These are phyloP conservation scores for Hericium rajendrae DNA, from an alignment of 768 basidiomycete species.

Conservation along the genomic window DNA sequence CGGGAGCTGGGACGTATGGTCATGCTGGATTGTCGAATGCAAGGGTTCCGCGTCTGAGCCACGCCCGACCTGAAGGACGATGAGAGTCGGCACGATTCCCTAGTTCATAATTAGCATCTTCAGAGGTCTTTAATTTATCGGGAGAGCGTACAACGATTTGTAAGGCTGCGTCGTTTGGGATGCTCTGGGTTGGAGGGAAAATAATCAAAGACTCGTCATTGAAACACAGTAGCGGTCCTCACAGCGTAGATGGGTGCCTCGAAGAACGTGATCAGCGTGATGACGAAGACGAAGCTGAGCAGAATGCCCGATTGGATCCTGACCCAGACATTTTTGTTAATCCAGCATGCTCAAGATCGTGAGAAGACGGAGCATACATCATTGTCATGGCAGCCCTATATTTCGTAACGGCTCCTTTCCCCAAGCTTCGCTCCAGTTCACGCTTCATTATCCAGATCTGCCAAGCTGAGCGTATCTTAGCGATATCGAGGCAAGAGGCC, in stretches of 20 bases:
- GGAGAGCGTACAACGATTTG: neutral
- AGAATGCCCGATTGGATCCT: neutral
- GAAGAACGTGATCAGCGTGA: neutral
- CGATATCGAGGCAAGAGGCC: too few species aligned
- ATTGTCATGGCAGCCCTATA: neutral
- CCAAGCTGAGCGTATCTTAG: neutral
- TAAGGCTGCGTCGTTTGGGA: neutral
- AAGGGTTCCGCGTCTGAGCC: neutral
- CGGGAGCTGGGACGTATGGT: too few species aligned
- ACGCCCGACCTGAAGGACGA: neutral
- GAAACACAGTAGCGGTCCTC: neutral
- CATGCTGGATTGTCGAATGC: neutral
- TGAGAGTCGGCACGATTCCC: neutral
- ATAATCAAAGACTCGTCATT: neutral
- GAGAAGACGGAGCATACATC: neutral
- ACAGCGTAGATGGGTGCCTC: neutral
- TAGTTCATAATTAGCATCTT: neutral
- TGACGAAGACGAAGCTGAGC: neutral
- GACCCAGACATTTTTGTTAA: neutral
- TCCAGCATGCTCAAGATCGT: neutral
- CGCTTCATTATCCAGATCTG: neutral
- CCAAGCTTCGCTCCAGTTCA: neutral
- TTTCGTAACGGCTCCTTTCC: neutral
- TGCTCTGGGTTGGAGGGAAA: neutral
- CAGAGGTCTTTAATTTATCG: too few species aligned